A percentile compares a stretch with the other conserved stretches of the same genome.
Conservation (phyloP, 768 basidiomycete species). For the Mycena pura region DNA sequence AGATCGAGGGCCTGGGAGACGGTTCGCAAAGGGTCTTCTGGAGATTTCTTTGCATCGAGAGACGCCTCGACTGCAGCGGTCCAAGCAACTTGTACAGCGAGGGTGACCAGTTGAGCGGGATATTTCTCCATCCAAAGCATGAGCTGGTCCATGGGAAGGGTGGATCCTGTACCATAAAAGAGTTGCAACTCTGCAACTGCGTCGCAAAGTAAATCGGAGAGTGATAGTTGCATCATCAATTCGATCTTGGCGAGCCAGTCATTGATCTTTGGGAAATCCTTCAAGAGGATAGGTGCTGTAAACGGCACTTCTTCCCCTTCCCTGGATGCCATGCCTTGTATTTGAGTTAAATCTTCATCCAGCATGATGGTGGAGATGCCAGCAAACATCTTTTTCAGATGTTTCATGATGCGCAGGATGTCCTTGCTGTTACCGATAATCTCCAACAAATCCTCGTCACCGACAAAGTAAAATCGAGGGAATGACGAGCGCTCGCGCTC, state of each 20-base stretch:
- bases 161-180: slow-evolving; percentile 75
- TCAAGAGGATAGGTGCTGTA: slow-evolving; percentile 80
- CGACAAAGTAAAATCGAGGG: slow-evolving; percentile 99
- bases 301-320: slow-evolving; percentile 96
- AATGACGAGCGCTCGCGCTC: slow-evolving; percentile 97
- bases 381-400: slow-evolving; percentile 99
- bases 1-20: slow-evolving; percentile 87
- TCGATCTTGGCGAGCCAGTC: slow-evolving; percentile 97
- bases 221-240: slow-evolving; percentile 88
- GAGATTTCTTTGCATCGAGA: slow-evolving; percentile 59
- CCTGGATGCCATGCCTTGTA: slow-evolving; percentile 92
- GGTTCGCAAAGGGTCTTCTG: slow-evolving; percentile 74
- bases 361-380: slow-evolving; percentile 90
- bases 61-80: slow-evolving; percentile 81
- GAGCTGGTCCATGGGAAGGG: slow-evolving; percentile 69
- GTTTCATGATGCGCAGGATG: slow-evolving; percentile 97
- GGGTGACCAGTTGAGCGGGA: slow-evolving; percentile 94
- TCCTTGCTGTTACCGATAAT: slow-evolving; percentile 99
- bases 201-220: slow-evolving; percentile 81
- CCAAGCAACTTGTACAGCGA: slow-evolving; percentile 97
- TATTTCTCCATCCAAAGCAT: slow-evolving; percentile 93
- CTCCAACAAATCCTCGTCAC: slow-evolving; percentile 97
- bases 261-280: slow-evolving; percentile 97
- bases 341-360: slow-evolving; percentile 87
- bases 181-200: slow-evolving; percentile 80